phyloP scores from a whole-genome alignment of 1,284 basidiomycete species.

The Austroboletus novae-zelandiae region DNA sequence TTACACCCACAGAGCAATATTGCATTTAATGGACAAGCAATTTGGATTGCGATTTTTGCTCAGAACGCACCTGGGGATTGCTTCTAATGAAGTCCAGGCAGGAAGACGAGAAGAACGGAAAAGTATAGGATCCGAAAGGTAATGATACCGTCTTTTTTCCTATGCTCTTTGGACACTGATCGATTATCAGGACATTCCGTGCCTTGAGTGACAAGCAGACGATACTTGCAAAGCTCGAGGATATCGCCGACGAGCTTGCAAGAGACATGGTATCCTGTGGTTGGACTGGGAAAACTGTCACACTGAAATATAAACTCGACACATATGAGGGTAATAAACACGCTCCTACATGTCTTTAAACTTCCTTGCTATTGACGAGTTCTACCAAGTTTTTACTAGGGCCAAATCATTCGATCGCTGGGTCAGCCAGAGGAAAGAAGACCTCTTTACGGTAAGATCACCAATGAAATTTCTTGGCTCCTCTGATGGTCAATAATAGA shows the following conservation, averaged over 20 bases:
- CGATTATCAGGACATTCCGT: slow-evolving; percentile 66
- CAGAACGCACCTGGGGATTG: slow-evolving; percentile 79
- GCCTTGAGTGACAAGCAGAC: slow-evolving; percentile 60
- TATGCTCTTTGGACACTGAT: neutral
- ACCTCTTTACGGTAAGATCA: slow-evolving; percentile 66
- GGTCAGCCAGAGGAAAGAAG: slow-evolving; percentile 71
- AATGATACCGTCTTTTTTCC: slow-evolving; percentile 5
- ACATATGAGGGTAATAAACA: slow-evolving; percentile 70
- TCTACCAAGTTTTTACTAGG: slow-evolving; percentile 67
- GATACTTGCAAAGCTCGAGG: slow-evolving; percentile 74
- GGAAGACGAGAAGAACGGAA: slow-evolving; percentile 77
- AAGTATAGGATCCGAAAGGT: slow-evolving; percentile 89
- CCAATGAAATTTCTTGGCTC: neutral
- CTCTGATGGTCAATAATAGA: slow-evolving; percentile 39
- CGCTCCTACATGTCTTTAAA: neutral
- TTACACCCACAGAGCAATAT: slow-evolving; percentile 63
- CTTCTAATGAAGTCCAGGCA: slow-evolving; percentile 77
- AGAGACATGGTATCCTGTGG: slow-evolving; percentile 69
- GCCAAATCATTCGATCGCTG: slow-evolving; percentile 76
- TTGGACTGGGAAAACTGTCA: slow-evolving; percentile 76
- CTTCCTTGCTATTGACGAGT: slow-evolving; percentile 3
- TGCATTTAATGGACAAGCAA: slow-evolving; percentile 83
- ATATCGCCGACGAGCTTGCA: slow-evolving; percentile 78
- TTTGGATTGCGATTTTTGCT: slow-evolving; percentile 76
- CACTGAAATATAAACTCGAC: slow-evolving; percentile 78